These are phyloP conservation scores for Coriaria nepalensis DNA, from an alignment of 306 rosid genomes.

Conservation along the genomic window DNA sequence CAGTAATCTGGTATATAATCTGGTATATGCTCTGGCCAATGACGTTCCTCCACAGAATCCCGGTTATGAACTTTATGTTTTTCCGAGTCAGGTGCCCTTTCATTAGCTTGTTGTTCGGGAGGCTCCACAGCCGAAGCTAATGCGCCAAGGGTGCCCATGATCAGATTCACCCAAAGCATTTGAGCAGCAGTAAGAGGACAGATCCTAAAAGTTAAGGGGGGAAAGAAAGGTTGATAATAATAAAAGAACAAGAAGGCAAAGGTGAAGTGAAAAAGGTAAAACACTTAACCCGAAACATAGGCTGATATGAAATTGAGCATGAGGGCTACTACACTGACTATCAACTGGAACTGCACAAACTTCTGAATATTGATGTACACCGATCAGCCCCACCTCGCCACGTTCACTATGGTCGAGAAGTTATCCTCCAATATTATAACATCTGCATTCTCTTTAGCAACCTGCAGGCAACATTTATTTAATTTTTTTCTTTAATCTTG, in stretches of 20 bases:
- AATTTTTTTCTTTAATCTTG: too few relatives aligned
- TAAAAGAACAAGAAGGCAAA: background rate
- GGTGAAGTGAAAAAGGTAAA: background rate
- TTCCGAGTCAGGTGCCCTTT: slow-evolving; percentile 60
- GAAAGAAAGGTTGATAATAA: too few relatives aligned
- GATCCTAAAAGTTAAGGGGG: slow-evolving; percentile 33
- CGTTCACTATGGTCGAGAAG: slow-evolving; percentile 69
- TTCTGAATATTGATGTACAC: slow-evolving; percentile 85
- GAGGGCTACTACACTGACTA: slow-evolving; percentile 88
- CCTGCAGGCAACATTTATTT: slow-evolving; percentile 28
- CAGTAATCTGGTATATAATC: slow-evolving; percentile 48
- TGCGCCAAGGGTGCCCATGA: slow-evolving; percentile 93
- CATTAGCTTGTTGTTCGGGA: slow-evolving; percentile 73
- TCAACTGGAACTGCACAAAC: slow-evolving; percentile 90
- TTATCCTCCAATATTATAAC: slow-evolving; percentile 86
- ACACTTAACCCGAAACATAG: slow-evolving; percentile 42
- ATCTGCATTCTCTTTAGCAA: slow-evolving; percentile 94
- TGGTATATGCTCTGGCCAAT: slow-evolving; percentile 79
- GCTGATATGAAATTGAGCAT: slow-evolving; percentile 74
- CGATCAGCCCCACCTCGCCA: slow-evolving; percentile 78
- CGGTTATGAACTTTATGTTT: slow-evolving; percentile 44
- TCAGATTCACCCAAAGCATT: slow-evolving; percentile 97
- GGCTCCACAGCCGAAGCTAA: slow-evolving; percentile 91
- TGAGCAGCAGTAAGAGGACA: slow-evolving; percentile 85
- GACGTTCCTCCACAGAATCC: slow-evolving; percentile 79